Evolutionary conservation across 2,329 filamentous ascomycete genomes (phyloP).

Genomic region (Arthrobotrys conoides): DNA sequence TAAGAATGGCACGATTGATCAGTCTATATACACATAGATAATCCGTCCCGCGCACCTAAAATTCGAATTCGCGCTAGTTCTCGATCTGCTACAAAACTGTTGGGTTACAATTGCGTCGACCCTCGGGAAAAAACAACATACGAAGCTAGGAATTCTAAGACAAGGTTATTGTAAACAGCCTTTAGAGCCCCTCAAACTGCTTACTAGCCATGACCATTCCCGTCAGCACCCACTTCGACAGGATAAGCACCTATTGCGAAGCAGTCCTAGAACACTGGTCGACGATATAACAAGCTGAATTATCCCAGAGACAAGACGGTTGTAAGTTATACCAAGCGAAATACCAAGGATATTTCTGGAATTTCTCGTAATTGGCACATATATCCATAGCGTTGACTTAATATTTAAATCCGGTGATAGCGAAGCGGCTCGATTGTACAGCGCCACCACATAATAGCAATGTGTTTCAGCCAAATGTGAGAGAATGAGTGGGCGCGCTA

Average conservation of each 20-base stretch:
- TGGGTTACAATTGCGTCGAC: not conserved
- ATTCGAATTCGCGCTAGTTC: not conserved
- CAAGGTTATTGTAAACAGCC: not conserved
- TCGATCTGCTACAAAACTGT: not conserved
- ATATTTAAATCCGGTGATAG: not conserved
- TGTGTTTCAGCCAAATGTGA: not conserved
- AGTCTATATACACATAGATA: not conserved
- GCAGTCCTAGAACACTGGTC: not conserved
- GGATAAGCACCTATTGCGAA: not conserved
- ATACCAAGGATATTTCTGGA: not conserved
- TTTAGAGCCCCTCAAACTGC: not conserved
- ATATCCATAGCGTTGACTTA: not conserved
- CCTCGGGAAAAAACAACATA: not conserved
- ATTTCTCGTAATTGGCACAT: not conserved
- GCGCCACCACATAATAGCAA: not conserved
- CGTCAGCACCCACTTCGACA: conserved; percentile 11
- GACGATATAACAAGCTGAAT: not conserved
- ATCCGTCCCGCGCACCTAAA: not conserved
- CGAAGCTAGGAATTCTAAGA: not conserved
- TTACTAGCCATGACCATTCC: conserved; percentile 5
- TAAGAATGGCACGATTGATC: not conserved
- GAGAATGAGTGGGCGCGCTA: not conserved
- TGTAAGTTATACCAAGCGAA: not conserved
- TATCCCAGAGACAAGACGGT: not conserved
- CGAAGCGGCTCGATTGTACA: not conserved